A percentile compares a stretch with the other conserved stretches of the same genome.
Evolutionary conservation across 192 early-diverging fungal species (phyloP).

Genomic region (Entrophospora sp.): DNA sequence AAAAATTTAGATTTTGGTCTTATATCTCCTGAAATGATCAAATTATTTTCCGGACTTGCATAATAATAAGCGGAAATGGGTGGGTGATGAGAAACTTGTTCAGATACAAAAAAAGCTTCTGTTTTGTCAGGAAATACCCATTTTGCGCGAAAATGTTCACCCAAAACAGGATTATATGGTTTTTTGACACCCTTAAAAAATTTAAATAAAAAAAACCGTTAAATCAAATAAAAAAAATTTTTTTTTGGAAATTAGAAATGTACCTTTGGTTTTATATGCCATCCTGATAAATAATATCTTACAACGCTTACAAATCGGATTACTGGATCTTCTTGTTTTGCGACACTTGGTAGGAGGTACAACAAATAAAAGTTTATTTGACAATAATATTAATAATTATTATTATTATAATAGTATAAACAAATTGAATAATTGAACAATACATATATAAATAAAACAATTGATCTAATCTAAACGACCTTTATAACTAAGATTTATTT

Average conservation of each 20-base stretch:
- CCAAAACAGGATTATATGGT: slow-evolving; percentile 90
- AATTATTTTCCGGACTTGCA: slow-evolving; percentile 69
- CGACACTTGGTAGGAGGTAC: too few species aligned
- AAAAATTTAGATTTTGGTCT: slow-evolving; percentile 80
- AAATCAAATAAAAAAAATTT: too few species aligned
- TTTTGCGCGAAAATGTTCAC: slow-evolving; percentile 83
- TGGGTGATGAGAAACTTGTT: slow-evolving; percentile 94
- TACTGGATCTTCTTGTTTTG: slow-evolving; percentile 56
- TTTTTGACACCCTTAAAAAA: slow-evolving; percentile 82
- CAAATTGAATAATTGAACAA: too few species aligned
- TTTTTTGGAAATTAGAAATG: background rate
- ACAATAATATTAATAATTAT: too few species aligned
- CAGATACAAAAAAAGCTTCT: slow-evolving; percentile 71
- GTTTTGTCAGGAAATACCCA: slow-evolving; percentile 65
- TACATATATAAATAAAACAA: too few species aligned
- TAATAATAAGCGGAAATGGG: slow-evolving; percentile 82
- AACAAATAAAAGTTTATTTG: too few species aligned
- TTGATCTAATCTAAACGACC: too few species aligned
- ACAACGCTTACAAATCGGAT: slow-evolving; percentile 76
- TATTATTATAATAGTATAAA: too few species aligned
- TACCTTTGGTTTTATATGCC: slow-evolving; percentile 90
- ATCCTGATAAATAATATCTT: slow-evolving; percentile 80
- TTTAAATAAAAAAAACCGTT: too few species aligned
- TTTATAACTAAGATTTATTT: too few species aligned
- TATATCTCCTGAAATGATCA: slow-evolving; percentile 73